These are phyloP conservation scores for Dendrostoma leiphaemia DNA, from an alignment of 2,329 filamentous ascomycete genomes.

Conservation along the genomic window DNA sequence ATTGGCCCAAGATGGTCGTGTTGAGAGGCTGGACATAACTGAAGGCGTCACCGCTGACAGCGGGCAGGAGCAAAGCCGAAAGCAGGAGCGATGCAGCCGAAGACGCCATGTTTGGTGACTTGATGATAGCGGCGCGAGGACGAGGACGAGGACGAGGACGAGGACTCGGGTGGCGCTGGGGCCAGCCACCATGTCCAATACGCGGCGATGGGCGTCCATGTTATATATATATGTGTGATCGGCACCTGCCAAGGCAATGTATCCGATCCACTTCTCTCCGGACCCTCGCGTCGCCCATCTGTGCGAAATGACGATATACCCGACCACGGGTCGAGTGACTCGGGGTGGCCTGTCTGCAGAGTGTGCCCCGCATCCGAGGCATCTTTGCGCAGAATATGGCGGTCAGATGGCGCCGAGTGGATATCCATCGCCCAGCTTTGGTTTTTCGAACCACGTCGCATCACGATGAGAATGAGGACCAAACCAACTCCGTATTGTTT, in stretches of 20 bases:
- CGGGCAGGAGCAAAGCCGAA: constrained; percentile 13
- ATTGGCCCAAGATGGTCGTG: constrained; percentile 38
- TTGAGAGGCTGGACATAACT: constrained; percentile 39
- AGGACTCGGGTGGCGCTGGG: not conserved
- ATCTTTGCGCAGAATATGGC: not conserved
- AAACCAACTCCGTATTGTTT: not conserved
- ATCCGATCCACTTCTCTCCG: no score
- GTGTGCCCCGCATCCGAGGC: not conserved
- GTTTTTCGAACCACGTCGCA: no score
- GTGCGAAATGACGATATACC: not conserved
- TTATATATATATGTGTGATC: not conserved
- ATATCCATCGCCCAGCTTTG: not conserved
- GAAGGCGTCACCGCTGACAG: constrained; percentile 29
- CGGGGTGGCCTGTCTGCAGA: not conserved
- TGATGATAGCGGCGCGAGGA: not conserved
- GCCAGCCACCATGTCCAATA: not conserved
- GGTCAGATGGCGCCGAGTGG: not conserved
- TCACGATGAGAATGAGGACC: not conserved
- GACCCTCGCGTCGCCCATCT: no score
- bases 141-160: not conserved
- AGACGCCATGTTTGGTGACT: constrained; percentile 6
- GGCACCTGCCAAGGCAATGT: not conserved
- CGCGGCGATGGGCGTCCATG: not conserved
- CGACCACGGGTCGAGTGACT: not conserved
- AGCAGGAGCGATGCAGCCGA: constrained; percentile 11